Evolutionary conservation across 345 rosid genomes (phyloP), one percentile per base, ranked within the genome.

Genomic region (Bruguiera sexangula): DNA sequence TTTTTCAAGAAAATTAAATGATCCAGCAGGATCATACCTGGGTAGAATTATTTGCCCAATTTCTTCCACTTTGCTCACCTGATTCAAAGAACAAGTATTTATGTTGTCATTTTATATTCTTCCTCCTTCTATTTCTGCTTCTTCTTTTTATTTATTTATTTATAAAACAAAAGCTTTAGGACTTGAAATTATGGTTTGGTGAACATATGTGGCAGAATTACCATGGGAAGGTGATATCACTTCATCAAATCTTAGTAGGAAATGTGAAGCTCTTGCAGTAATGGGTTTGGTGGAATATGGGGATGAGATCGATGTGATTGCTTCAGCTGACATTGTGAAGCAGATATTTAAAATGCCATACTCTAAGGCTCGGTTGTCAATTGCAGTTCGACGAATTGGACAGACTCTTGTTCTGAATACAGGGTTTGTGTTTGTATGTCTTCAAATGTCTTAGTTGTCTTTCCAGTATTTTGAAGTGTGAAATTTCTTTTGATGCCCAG

Each of bases 301-400:
- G 20, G 98, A 91, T 79, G 97, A 94, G 81, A 85, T 94, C 53
- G 98, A 94, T 71, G 95, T 94, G 67, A 89, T 94, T 65, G 96
- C 97, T 61, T 87, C 97, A 0, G 78, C 90, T 69, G 97, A 94
- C 78, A 89, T 94, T 76, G 78, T 94, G 73, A 94, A 94, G 82
- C 98, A 94, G 77, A 88, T 94, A 22, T 94, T 94, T 78, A 94
- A 91, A 82, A 94, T 94, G 70, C 97, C 98, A 56, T 94, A 94
- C 75, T 94, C 95, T 34, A 89, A 91, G 82, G 94, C 93, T 76
- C 87, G 96, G 50, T 82, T 94, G 59, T 94, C 98, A 20, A 85
- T 94, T 73, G 97, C 93, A 1, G 98, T 94, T 79, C 96, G 79
- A 64, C 93, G 97, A 6, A 80, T 94, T 75, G 98, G 98, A 57